Percentiles rank a stretch among this genome's conserved stretches.
These are phyloP conservation scores for Geotrichum phurueaensis DNA, from an alignment of 1,139 yeast species.

Conservation along the genomic window DNA sequence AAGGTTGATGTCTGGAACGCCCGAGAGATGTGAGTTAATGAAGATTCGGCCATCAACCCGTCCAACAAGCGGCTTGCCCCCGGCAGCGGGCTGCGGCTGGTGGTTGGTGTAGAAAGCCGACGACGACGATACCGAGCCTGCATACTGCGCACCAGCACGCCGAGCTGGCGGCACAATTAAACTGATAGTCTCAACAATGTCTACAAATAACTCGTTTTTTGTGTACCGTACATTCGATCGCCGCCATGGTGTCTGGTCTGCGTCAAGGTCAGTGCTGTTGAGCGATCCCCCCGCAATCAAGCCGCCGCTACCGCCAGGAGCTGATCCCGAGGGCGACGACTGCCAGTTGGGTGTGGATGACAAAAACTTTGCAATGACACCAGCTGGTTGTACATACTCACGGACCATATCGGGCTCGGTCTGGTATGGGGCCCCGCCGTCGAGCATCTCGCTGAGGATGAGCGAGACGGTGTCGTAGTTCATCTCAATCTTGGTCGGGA, in stretches of 20 bases:
- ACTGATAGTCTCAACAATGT: slow-evolving; percentile 56
- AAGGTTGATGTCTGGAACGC: slow-evolving; percentile 66
- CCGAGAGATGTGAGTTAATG: slow-evolving; percentile 64
- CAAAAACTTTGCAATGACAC: slow-evolving; percentile 30
- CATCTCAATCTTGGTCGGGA: slow-evolving; percentile 53
- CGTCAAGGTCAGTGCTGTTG: slow-evolving; percentile 9
- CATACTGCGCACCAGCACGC: slow-evolving; percentile 14
- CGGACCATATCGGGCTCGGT: slow-evolving; percentile 68
- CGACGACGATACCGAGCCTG: slow-evolving; percentile 20
- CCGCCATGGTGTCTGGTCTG: slow-evolving; percentile 62
- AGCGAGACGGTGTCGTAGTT: slow-evolving; percentile 62
- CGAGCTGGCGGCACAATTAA: slow-evolving; percentile 38
- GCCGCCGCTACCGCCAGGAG: not conserved
- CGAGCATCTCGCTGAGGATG: slow-evolving; percentile 62
- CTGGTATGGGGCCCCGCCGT: slow-evolving; percentile 65
- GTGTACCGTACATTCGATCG: slow-evolving; percentile 57
- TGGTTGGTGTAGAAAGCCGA: slow-evolving; percentile 35
- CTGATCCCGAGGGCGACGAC: not conserved
- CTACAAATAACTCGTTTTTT: slow-evolving; percentile 77
- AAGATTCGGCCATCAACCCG: slow-evolving; percentile 59
- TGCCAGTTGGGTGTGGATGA: slow-evolving; percentile 18
- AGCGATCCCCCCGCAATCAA: not conserved
- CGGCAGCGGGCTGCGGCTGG: slow-evolving; percentile 15
- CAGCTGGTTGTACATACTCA: slow-evolving; percentile 59
- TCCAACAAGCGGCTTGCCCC: slow-evolving; percentile 46